Evolutionary conservation across 1,284 basidiomycete species (phyloP), one percentile per base, ranked within the genome.

Genomic region (Pisolithus thermaeus): DNA sequence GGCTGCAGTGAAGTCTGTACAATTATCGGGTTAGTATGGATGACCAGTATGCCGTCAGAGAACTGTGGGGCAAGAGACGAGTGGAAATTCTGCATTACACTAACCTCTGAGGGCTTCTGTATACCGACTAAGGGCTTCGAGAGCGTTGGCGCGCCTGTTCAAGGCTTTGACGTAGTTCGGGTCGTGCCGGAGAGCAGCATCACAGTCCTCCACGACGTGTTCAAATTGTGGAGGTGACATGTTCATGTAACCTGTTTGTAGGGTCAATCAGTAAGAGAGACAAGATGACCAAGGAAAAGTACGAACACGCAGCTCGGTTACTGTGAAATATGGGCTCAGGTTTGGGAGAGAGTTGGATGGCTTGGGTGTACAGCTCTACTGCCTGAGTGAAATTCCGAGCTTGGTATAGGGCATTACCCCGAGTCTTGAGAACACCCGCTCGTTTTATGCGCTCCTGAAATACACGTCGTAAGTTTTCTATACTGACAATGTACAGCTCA

Each of bases 241-340:
- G 76, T 97, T 95, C 70, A 95, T 84, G 72, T 95, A 97, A 70
- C 90, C 90, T 92, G 41, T 55, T 14, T 4, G 46, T 38, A 3
- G n/a, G n/a, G 7, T 38, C 12, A 37, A 1, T 63, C 40, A 62
- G 51, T 38, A 9, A 28, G 28, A 35, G 12, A 39, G 28, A 40
- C 11, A 52, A 42, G 6, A 42, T 27, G 12, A 6, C 18, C 9
- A 25, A 22, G 49, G 11, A 27, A 14, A 5, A 35, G 49, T 27
- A 71, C 84, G 59, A 55, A 92, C 95, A 97, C 54, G 97, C 97
- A 42, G 96, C 96, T 53, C 97, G 87, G 73, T 99, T 99, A 68
- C 90, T 92, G 80, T 87, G 98, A 75, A 91, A 99, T 46, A 98
- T 93, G 30, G 96, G 87, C 66, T 97, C 92, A 27, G 90, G 84